A percentile compares a stretch with the other conserved stretches of the same genome.
Evolutionary conservation across 768 basidiomycete species (phyloP).

Genomic region (Mrakia hoshinonis): DNA sequence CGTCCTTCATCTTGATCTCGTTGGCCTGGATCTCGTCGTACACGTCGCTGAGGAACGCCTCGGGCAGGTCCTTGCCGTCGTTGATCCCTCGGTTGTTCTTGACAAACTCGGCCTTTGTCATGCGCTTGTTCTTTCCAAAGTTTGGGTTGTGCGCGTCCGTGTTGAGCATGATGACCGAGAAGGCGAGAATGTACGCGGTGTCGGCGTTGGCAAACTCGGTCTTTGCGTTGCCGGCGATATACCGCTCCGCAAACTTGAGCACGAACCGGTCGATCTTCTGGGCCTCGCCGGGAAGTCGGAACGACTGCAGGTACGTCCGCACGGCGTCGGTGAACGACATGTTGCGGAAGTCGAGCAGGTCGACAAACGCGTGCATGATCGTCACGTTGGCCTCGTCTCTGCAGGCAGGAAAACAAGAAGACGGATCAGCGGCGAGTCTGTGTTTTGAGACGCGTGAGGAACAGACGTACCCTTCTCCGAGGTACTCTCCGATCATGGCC

Average conservation of each 20-base stretch:
- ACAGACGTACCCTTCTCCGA: conserved; percentile 79
- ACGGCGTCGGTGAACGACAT: conserved; percentile 80
- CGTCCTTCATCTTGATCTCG: conserved; percentile 98
- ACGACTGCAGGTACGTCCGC: conserved; percentile 81
- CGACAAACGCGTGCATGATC: conserved; percentile 96
- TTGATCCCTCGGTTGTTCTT: conserved; percentile 97
- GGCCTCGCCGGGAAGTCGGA: conserved; percentile 91
- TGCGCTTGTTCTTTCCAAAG: conserved; percentile 65
- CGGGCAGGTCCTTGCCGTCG: conserved; percentile 76
- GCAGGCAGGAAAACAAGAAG: not conserved
- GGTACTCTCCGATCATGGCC: conserved; percentile 91
- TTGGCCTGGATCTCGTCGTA: conserved; percentile 85
- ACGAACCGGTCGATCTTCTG: conserved; percentile 99
- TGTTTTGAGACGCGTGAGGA: not conserved
- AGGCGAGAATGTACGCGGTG: conserved; percentile 87
- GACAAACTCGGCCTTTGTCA: conserved; percentile 84
- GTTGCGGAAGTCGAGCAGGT: conserved; percentile 75
- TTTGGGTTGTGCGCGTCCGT: conserved; percentile 95
- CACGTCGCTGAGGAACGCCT: conserved; percentile 66
- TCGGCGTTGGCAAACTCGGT: conserved; percentile 92
- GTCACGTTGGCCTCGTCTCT: conserved; percentile 85
- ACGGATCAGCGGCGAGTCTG: not conserved
- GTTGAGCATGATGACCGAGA: conserved; percentile 90
- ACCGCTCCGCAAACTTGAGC: conserved; percentile 97
- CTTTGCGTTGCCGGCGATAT: conserved; percentile 76